phyloP scores from a whole-genome alignment of 1,139 yeast genomes.

The Arxiozyma telluris region DNA sequence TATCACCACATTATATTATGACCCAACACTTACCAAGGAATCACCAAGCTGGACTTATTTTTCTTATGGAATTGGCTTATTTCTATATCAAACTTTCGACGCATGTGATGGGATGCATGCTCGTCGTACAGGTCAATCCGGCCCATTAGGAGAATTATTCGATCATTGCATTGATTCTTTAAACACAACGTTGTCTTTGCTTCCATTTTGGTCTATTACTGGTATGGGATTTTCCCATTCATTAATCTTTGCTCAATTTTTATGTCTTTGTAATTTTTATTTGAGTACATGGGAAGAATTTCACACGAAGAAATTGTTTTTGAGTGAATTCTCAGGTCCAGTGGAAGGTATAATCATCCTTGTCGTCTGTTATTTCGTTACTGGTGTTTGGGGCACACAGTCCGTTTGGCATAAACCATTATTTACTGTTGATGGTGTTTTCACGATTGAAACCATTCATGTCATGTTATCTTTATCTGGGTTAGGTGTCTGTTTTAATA shows the following conservation, averaged over 20 bases:
- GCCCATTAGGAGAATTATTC: conserved; percentile 89
- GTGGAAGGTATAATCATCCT: conserved; percentile 85
- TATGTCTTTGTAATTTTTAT: conserved; percentile 66
- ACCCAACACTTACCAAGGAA: conserved; percentile 52
- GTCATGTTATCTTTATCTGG: conserved; percentile 28
- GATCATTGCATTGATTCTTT: conserved; percentile 92
- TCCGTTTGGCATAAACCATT: conserved; percentile 44
- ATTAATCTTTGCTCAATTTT: conserved; percentile 61
- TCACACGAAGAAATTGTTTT: conserved; percentile 74
- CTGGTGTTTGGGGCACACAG: conserved; percentile 65
- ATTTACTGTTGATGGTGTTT: conserved; percentile 8
- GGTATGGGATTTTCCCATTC: conserved; percentile 64
- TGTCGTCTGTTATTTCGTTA: conserved; percentile 43
- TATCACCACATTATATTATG: conserved; percentile 57
- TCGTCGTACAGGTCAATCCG: conserved; percentile 81
- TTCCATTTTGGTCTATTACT: conserved; percentile 64
- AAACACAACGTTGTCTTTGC: conserved; percentile 72
- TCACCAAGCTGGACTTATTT: conserved; percentile 79
- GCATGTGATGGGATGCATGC: conserved; percentile 97
- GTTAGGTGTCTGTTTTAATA: conserved; percentile 56
- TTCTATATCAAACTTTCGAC: conserved; percentile 90
- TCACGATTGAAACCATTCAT: conserved; percentile 21
- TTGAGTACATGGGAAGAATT: conserved; percentile 84
- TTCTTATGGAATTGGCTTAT: conserved; percentile 73
- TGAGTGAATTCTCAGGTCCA: conserved; percentile 82